These are phyloP conservation scores for Populus hybrid DNA, from an alignment of 441 rosid genomes.

Conservation along the genomic window DNA sequence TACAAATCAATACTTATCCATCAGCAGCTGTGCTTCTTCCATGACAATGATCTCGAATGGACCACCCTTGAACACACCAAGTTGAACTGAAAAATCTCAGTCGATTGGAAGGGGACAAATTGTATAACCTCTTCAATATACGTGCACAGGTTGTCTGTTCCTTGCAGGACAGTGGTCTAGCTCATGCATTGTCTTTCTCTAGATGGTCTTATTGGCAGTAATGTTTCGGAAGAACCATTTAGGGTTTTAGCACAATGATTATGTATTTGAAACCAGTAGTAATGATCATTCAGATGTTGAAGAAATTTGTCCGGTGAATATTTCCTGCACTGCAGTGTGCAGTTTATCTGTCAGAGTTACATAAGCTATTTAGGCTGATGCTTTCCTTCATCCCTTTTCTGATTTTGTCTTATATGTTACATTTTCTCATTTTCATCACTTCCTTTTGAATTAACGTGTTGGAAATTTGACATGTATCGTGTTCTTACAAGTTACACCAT, in stretches of 20 bases:
- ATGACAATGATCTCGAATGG: background rate
- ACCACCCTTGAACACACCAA: background rate
- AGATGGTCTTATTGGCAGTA: background rate
- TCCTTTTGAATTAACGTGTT: no score
- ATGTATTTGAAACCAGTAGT: background rate
- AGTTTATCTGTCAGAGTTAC: background rate
- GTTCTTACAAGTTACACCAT: no score
- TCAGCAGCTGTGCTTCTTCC: background rate
- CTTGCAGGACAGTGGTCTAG: background rate
- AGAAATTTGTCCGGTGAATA: background rate
- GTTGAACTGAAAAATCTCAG: background rate
- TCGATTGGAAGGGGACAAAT: background rate
- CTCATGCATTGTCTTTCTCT: background rate
- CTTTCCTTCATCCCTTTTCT: no score
- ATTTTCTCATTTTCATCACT: no score
- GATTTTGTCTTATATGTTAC: no score
- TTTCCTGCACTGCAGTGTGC: background rate
- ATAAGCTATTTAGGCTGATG: background rate
- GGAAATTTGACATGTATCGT: no score
- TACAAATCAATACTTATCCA: background rate
- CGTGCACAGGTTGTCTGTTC: background rate
- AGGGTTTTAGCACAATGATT: no score
- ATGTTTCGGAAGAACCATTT: background rate
- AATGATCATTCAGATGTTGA: background rate
- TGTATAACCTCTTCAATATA: background rate